A percentile compares a stretch with the other conserved stretches of the same genome.
Evolutionary conservation across 306 rosid genomes (phyloP).

Genomic region (Vachellia pachyceras): DNA sequence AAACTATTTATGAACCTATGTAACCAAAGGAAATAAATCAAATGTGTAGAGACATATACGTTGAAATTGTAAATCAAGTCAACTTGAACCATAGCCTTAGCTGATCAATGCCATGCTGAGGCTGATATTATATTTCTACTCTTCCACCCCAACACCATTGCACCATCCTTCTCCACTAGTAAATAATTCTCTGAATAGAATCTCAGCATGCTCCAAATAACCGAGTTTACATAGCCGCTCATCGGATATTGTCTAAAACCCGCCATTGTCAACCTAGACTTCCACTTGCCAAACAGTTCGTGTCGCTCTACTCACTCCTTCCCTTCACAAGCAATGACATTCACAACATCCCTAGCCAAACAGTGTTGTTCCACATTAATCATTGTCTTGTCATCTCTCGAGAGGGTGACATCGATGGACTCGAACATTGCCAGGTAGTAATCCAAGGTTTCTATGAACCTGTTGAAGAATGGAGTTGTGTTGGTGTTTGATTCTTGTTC

Average conservation of each 20-base stretch:
- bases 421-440: slow-evolving; percentile 82
- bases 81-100: neutral
- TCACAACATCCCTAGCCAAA: slow-evolving; percentile 78
- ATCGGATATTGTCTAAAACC: slow-evolving; percentile 70
- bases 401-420: slow-evolving; percentile 70
- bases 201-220: slow-evolving; percentile 61
- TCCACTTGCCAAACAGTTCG: slow-evolving; percentile 90
- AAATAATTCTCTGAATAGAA: slow-evolving; percentile 77
- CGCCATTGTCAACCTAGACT: slow-evolving; percentile 85
- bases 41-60: neutral
- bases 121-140: slow-evolving; percentile 79
- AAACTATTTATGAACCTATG: slow-evolving; percentile 5
- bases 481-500: slow-evolving; percentile 96
- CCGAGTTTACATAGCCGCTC: slow-evolving; percentile 75
- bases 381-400: slow-evolving; percentile 64
- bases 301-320: slow-evolving; percentile 79
- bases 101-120: slow-evolving; percentile 77
- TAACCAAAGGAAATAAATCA: neutral
- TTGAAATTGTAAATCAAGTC: neutral
- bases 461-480: slow-evolving; percentile 78
- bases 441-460: slow-evolving; percentile 72
- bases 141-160: slow-evolving; percentile 87
- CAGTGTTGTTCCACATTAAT: slow-evolving; percentile 88
- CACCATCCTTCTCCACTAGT: slow-evolving; percentile 75
- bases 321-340: slow-evolving; percentile 84